Percentiles rank a stretch among this genome's conserved stretches.
Evolutionary conservation across 129 eudicot species (phyloP).

Genomic region (Oenanthe sinensis): DNA sequence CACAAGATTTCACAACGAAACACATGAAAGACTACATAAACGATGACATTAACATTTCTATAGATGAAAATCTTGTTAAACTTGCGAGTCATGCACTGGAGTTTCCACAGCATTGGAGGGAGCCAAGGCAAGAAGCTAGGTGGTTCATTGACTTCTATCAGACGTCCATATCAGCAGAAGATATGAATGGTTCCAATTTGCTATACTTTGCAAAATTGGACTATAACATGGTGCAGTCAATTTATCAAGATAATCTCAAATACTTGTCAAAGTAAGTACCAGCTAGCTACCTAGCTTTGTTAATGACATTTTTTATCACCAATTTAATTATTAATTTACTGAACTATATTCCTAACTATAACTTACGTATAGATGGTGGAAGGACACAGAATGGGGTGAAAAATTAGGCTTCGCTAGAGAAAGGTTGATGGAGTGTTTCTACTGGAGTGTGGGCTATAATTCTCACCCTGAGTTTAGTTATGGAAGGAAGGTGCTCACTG

Average conservation of each 20-base stretch:
- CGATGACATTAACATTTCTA: background rate
- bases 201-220: constrained; percentile 28
- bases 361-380: constrained; percentile 32
- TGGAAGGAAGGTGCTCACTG: constrained; percentile 16
- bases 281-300: background rate
- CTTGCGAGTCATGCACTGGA: constrained; percentile 28
- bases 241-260: constrained; percentile 22
- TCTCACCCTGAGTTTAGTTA: constrained; percentile 28
- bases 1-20: constrained; percentile 15
- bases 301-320: background rate
- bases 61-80: constrained; percentile 1
- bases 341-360: background rate
- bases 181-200: constrained; percentile 4
- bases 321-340: background rate
- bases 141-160: constrained; percentile 24
- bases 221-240: constrained; percentile 26
- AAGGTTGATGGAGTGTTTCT: constrained; percentile 35
- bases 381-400: constrained; percentile 12
- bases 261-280: background rate
- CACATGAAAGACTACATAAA: constrained; percentile 13
- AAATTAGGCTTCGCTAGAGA: constrained; percentile 40
- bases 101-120: constrained; percentile 25
- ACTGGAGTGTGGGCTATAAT: constrained; percentile 26
- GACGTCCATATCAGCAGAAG: background rate
- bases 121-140: constrained; percentile 25